Evolutionary conservation across 1,139 yeast species (phyloP), one percentile per base, ranked within the genome.

Genomic region (Lodderomyces beijingensis): DNA sequence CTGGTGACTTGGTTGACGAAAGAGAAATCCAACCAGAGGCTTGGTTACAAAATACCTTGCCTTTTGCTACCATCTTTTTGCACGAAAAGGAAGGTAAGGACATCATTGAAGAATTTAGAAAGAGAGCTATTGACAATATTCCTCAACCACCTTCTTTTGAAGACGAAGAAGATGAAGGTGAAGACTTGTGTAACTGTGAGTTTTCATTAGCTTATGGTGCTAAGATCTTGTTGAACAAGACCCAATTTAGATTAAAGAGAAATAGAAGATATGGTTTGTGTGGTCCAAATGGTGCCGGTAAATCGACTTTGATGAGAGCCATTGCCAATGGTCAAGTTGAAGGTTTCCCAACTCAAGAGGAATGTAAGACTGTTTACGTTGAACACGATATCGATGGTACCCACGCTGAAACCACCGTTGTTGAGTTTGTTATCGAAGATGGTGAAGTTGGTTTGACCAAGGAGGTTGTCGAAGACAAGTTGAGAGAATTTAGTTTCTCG

Each of bases 271-370:
- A 91, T 67, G 98, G 98, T 87, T 79, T 91, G 55, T 89, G 96
- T 77, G 98, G 98, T 74, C 96, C 97, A 62, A 91, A 91, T 73
- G 98, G 98, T 84, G 95, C 97, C 58, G 98, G 98, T 85, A 91
- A 91, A 77, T 91, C 97, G 51, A 91, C 98, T 54, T 82, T 91
- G 70, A 88, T 91, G 97, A 87, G 96, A 79, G 97, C 98, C 55
- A 86, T 91, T 72, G 97, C 97, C 53, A 89, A 91, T 74, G 97
- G 97, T 68, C 97, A 91, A 79, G 96, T 91, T 60, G 97, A 91
- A 65, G 97, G 97, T 70, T 91, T 91, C 96, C 98, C 98, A 74
- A 72, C 93, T 55, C 96, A 88, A 74, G 95, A 86, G 37, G 96
- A 87, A 74, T 87, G 95, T 74, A 87, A 88, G 79, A 91, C 98